These are phyloP conservation scores for Colletotrichum musae DNA, from an alignment of 2,329 filamentous ascomycete genomes.

Conservation along the genomic window DNA sequence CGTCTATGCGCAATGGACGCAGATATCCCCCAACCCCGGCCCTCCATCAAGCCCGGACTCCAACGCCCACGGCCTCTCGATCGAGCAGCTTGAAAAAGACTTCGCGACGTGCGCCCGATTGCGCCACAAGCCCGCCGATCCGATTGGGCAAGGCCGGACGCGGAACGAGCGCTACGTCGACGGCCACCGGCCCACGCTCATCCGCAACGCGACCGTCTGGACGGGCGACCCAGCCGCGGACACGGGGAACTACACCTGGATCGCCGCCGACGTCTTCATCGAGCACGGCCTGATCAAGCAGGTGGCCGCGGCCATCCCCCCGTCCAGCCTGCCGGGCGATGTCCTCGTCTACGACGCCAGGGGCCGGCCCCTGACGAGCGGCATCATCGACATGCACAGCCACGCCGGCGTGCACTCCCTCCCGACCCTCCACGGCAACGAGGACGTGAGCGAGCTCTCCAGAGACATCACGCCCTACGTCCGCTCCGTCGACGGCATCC, in stretches of 20 bases:
- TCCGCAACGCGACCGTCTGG: slow-evolving; percentile 78
- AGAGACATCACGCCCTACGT: slow-evolving; percentile 78
- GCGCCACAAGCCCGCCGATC: slow-evolving; percentile 67
- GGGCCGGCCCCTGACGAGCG: slow-evolving; percentile 75
- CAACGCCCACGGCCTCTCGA: slow-evolving; percentile 57
- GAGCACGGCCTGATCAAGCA: slow-evolving; percentile 73
- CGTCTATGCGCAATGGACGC: slow-evolving; percentile 63
- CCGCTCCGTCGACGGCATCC: slow-evolving; percentile 75
- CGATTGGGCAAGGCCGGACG: slow-evolving; percentile 68
- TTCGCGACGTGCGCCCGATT: slow-evolving; percentile 70
- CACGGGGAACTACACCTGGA: slow-evolving; percentile 73
- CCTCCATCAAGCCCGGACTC: slow-evolving; percentile 48
- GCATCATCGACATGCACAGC: slow-evolving; percentile 81
- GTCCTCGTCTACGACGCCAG: slow-evolving; percentile 69
- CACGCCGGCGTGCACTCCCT: slow-evolving; percentile 74
- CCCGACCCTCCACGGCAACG: slow-evolving; percentile 66
- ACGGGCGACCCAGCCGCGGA: slow-evolving; percentile 71
- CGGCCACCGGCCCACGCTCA: slow-evolving; percentile 72
- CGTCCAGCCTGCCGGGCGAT: slow-evolving; percentile 59
- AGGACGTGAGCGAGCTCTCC: slow-evolving; percentile 76
- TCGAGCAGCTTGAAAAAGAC: slow-evolving; percentile 66
- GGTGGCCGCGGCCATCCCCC: slow-evolving; percentile 61
- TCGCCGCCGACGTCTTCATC: slow-evolving; percentile 70
- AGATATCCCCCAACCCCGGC: slow-evolving; percentile 48
- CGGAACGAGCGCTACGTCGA: slow-evolving; percentile 73